These are phyloP conservation scores for Acanthamoeba lenticulata DNA, from an alignment of 208 protist genomes.

Conservation along the genomic window DNA sequence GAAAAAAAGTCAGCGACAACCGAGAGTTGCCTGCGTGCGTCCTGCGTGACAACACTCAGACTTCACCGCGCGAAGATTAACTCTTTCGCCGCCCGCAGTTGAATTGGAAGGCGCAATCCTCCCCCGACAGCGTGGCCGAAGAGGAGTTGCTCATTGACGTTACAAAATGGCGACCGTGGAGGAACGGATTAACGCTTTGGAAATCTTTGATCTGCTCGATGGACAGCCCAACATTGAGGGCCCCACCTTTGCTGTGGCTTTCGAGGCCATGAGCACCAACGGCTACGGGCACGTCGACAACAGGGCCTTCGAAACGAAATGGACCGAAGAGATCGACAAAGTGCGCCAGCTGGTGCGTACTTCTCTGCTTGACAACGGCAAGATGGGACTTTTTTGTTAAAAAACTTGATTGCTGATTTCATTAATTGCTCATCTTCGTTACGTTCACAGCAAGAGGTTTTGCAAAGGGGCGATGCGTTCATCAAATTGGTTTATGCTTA, in stretches of 20 bases:
- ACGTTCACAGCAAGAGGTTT: conserved; percentile 72
- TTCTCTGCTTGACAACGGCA: background rate
- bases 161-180: conserved; percentile 63
- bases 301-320: conserved; percentile 67
- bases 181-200: conserved; percentile 45
- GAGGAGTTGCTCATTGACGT: no score
- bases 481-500: conserved; percentile 86
- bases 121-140: no score
- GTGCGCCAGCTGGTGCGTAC: conserved; percentile 51
- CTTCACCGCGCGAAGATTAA: no score
- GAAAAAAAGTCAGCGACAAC: no score
- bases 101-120: background rate
- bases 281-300: background rate
- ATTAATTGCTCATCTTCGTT: background rate
- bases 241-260: conserved; percentile 35
- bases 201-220: conserved; percentile 62
- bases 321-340: conserved; percentile 64
- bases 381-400: background rate
- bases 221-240: conserved; percentile 60
- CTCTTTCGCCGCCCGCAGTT: background rate
- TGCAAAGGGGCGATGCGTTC: conserved; percentile 78
- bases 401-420: background rate
- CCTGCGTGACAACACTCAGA: no score
- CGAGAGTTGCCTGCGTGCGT: no score
- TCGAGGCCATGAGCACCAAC: background rate